phyloP scores from a whole-genome alignment of 306 rosid species.

The Gastrolobium villosum region DNA sequence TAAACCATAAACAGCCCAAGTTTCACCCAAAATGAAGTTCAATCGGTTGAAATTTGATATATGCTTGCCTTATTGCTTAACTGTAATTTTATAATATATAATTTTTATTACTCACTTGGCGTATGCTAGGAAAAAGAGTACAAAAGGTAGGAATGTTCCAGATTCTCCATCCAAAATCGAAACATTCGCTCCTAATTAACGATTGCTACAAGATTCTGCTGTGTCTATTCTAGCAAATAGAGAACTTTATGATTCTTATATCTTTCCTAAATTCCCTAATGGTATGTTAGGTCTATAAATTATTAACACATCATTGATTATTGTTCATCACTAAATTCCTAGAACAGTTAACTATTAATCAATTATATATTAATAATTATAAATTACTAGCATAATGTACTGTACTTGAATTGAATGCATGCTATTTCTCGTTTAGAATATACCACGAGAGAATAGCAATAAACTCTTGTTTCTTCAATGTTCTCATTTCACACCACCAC shows the following conservation, averaged over 20 bases:
- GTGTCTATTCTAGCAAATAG: background rate
- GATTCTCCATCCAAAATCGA: background rate
- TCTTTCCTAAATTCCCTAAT: background rate
- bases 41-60: background rate
- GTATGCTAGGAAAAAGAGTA: background rate
- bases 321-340: too few species aligned
- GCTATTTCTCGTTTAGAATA: background rate
- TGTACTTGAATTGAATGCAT: background rate
- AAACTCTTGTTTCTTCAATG: background rate
- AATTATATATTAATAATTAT: background rate
- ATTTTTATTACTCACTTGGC: background rate
- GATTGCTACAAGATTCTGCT: background rate
- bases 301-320: background rate
- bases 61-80: background rate
- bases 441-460: background rate
- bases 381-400: background rate
- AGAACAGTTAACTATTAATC: background rate
- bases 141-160: background rate
- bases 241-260: background rate
- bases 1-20: background rate
- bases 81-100: background rate
- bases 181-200: background rate
- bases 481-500: slow-evolving; percentile 19
- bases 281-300: background rate
- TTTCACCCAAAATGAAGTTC: background rate